phyloP scores from a whole-genome alignment of 2,329 filamentous ascomycete species.

The Aspergillus sp. region DNA sequence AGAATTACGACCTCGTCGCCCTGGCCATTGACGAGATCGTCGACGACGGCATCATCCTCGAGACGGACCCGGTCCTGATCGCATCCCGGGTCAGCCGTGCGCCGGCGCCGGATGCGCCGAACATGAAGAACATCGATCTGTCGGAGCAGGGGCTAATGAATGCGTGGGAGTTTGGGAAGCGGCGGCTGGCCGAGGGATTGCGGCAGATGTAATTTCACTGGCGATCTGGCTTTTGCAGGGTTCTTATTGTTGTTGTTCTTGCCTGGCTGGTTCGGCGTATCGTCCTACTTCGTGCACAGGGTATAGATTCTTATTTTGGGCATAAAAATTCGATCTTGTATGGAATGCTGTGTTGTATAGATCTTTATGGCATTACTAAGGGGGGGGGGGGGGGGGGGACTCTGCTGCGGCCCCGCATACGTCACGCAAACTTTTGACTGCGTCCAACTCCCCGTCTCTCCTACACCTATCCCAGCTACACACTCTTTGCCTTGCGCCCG shows the following conservation, averaged over 20 bases:
- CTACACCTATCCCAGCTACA: conserved; percentile 2
- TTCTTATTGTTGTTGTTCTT: conserved; percentile 13
- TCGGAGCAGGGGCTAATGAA: conserved; percentile 94
- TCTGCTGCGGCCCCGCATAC: conserved; percentile 27
- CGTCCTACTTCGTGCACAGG: too few species aligned
- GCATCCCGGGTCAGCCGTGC: conserved; percentile 86
- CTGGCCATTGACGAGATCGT: conserved; percentile 92
- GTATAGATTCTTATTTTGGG: too few species aligned
- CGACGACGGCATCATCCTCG: conserved; percentile 91
- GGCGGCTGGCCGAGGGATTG: conserved; percentile 81
- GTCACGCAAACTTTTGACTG: conserved; percentile 18
- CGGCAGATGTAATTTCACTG: conserved; percentile 43
- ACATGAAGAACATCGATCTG: conserved; percentile 87
- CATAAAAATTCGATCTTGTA: too few species aligned
- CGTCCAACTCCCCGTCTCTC: conserved; percentile 11
- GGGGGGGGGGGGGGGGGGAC: too few species aligned
- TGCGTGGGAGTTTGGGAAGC: conserved; percentile 85
- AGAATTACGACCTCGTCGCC: conserved; percentile 95
- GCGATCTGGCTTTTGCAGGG: conserved; percentile 6
- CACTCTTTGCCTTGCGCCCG: conserved; percentile 6
- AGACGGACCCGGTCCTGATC: conserved; percentile 92
- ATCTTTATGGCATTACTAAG: too few species aligned
- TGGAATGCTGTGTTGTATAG: too few species aligned
- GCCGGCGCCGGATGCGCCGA: conserved; percentile 75
- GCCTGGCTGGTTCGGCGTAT: conserved; percentile 31